Conservation (phyloP, 1,284 basidiomycete species). For the Acaromyces ingoldii region DNA sequence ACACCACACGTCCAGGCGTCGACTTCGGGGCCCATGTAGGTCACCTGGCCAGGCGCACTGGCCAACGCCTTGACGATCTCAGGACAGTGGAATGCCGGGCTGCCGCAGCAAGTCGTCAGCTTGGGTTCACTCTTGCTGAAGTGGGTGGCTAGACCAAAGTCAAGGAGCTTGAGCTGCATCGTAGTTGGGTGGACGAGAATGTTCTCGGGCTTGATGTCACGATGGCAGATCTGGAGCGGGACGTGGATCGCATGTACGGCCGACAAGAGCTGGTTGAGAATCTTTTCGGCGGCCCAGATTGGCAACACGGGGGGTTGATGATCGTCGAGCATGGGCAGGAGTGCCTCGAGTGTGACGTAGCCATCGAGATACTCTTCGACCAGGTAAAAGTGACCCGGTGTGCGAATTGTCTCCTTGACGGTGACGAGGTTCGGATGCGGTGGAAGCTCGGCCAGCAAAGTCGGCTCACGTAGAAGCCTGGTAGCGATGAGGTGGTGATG, state of each 20-base stretch:
- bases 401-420: slow-evolving; percentile 58
- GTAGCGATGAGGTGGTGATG: slow-evolving; percentile 60
- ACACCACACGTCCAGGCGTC: slow-evolving; percentile 61
- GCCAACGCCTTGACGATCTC: slow-evolving; percentile 58
- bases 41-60: slow-evolving; percentile 55
- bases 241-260: slow-evolving; percentile 57
- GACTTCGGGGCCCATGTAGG: slow-evolving; percentile 56
- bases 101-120: slow-evolving; percentile 60
- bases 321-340: slow-evolving; percentile 28
- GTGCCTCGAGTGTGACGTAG: slow-evolving; percentile 52
- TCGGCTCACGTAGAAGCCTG: slow-evolving; percentile 58
- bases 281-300: slow-evolving; percentile 43
- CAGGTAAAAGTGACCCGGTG: slow-evolving; percentile 60
- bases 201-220: slow-evolving; percentile 59
- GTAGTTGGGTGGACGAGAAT: slow-evolving; percentile 53
- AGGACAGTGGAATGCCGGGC: slow-evolving; percentile 57
- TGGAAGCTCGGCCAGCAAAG: slow-evolving; percentile 57
- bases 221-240: slow-evolving; percentile 57
- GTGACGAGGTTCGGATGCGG: slow-evolving; percentile 59
- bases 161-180: slow-evolving; percentile 55
- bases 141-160: slow-evolving; percentile 59
- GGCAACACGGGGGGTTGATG: slow-evolving; percentile 41
- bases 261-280: slow-evolving; percentile 58
- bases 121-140: slow-evolving; percentile 58
- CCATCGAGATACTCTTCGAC: slow-evolving; percentile 57